These are phyloP conservation scores for Steccherinum ochraceum DNA, from an alignment of 768 basidiomycete genomes.

Conservation along the genomic window DNA sequence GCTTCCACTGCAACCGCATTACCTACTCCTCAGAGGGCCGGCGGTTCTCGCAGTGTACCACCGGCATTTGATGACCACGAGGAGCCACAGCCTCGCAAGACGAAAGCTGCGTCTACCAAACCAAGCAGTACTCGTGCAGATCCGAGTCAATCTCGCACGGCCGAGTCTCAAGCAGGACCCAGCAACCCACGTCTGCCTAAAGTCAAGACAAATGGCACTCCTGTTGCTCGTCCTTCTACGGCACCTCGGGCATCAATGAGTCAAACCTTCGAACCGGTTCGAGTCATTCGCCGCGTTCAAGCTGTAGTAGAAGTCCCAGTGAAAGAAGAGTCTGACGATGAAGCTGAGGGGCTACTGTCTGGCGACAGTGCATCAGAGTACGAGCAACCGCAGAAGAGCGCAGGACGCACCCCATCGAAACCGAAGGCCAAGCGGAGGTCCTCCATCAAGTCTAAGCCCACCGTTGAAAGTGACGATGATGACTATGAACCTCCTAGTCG, in stretches of 20 bases:
- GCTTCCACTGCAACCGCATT: slow-evolving; percentile 13
- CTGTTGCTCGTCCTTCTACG: slow-evolving; percentile 6
- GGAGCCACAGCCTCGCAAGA: not conserved
- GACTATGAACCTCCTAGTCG: slow-evolving; percentile 2
- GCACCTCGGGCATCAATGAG: not conserved
- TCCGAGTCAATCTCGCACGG: not conserved
- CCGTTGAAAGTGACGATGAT: slow-evolving; percentile 14
- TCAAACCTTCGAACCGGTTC: slow-evolving; percentile 19
- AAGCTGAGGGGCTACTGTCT: not conserved
- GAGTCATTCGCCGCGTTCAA: slow-evolving; percentile 57
- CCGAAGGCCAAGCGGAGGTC: slow-evolving; percentile 1
- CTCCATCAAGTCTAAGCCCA: slow-evolving; percentile 7
- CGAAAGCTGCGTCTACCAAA: not conserved
- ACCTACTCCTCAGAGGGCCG: not conserved
- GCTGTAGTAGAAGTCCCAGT: slow-evolving; percentile 53
- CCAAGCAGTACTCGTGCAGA: not conserved
- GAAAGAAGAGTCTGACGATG: slow-evolving; percentile 53
- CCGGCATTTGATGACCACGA: not conserved
- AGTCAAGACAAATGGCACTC: slow-evolving; percentile 10
- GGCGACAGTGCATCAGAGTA: slow-evolving; percentile 23
- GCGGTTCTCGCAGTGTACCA: slow-evolving; percentile 1
- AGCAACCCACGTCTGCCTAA: no score
- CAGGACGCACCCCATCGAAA: not conserved
- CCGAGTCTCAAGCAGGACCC: not conserved
- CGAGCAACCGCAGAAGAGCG: slow-evolving; percentile 14